These are phyloP conservation scores for Cicer cuneatum DNA, from an alignment of 306 rosid genomes.

Conservation along the genomic window DNA sequence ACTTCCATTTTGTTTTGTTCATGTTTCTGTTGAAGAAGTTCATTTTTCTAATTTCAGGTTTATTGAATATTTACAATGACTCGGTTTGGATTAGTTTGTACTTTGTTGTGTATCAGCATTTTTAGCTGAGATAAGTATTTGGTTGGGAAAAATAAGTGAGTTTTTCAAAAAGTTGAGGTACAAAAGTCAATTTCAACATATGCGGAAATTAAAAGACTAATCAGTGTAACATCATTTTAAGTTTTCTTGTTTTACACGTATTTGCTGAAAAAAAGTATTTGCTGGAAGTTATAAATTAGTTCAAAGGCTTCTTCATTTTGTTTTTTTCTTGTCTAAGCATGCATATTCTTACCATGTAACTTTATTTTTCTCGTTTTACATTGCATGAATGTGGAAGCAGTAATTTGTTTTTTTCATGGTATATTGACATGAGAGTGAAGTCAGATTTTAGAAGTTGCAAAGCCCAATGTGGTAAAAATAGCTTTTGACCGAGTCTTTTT, in stretches of 20 bases:
- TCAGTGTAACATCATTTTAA: not conserved
- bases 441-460: no score
- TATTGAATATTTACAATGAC: not conserved
- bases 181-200: not conserved
- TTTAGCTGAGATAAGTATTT: constrained; percentile 6
- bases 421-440: no score
- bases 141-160: not conserved
- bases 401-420: no score
- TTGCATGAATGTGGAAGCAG: not conserved
- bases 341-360: not conserved
- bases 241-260: constrained; percentile 10
- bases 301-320: not conserved
- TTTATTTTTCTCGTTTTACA: not conserved
- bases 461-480: no score
- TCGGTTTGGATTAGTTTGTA: not conserved
- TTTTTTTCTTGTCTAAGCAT: not conserved
- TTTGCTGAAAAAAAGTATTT: not conserved
- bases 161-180: not conserved
- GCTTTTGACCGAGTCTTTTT: no score
- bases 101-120: not conserved
- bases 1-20: constrained; percentile 19
- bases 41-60: constrained; percentile 27
- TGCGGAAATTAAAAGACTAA: not conserved
- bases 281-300: not conserved
- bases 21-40: constrained; percentile 32